A percentile compares a stretch with the other conserved stretches of the same genome.
These are phyloP conservation scores for Talaromyces rugulosus DNA, from an alignment of 2,329 filamentous ascomycete species.

Conservation along the genomic window DNA sequence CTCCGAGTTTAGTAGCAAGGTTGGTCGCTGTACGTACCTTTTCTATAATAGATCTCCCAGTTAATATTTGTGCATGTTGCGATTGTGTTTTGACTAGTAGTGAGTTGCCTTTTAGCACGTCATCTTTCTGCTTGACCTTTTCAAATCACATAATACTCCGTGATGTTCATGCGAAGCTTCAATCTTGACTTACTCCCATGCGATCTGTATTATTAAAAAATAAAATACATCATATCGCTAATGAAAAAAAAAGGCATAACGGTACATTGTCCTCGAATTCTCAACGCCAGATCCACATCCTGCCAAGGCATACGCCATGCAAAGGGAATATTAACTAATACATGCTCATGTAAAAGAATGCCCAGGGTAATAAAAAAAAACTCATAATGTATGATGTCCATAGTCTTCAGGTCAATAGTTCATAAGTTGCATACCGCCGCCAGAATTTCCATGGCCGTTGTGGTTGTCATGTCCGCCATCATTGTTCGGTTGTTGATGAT, in stretches of 20 bases:
- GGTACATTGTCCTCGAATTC: background rate
- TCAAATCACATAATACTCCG: background rate
- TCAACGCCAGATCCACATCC: background rate
- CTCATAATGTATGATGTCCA: background rate
- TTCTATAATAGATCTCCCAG: background rate
- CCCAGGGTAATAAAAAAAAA: background rate
- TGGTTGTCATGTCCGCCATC: slow-evolving; percentile 29
- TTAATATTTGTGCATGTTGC: background rate
- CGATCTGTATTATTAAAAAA: background rate
- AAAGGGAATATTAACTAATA: background rate
- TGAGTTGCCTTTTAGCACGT: background rate
- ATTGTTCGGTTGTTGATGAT: slow-evolving; percentile 45
- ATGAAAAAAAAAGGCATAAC: background rate
- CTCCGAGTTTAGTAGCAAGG: background rate
- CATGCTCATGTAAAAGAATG: background rate
- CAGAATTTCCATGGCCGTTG: background rate
- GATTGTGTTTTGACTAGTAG: background rate
- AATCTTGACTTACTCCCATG: background rate
- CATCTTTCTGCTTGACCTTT: background rate
- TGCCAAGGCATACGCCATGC: background rate
- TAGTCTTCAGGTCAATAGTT: slow-evolving; percentile 29
- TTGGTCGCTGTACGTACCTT: background rate
- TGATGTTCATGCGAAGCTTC: background rate
- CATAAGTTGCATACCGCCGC: slow-evolving; percentile 27
- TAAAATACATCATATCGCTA: background rate